phyloP scores from a whole-genome alignment of 2,329 filamentous ascomycete genomes.

The Pestalotiopsis sp. region DNA sequence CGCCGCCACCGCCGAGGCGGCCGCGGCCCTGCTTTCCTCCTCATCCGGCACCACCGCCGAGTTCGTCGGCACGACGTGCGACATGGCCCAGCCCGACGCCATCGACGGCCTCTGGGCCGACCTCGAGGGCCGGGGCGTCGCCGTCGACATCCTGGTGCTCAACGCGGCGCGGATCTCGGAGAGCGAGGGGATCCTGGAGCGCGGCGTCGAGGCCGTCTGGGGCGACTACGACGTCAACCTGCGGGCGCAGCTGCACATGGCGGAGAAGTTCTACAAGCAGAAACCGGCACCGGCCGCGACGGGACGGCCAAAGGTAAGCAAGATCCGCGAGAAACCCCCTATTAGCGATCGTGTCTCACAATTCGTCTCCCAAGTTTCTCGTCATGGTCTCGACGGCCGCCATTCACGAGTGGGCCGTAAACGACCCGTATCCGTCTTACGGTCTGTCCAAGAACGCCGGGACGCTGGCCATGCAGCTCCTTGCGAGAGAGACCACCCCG shows the following conservation, averaged over 20 bases:
- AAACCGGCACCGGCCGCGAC: not conserved
- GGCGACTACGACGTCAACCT: constrained; percentile 30
- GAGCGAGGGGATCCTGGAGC: constrained; percentile 24
- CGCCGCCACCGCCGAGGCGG: constrained; percentile 31
- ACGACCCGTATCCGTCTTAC: constrained; percentile 29
- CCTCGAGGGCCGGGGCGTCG: constrained; percentile 20
- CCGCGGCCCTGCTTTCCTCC: constrained; percentile 20
- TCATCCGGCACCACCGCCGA: constrained; percentile 15
- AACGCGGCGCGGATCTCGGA: constrained; percentile 27
- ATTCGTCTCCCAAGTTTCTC: constrained; percentile 25
- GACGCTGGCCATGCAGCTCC: constrained; percentile 37
- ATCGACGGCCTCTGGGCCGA: constrained; percentile 34
- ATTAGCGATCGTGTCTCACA: not conserved
- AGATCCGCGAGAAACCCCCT: no score
- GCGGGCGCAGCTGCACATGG: constrained; percentile 31
- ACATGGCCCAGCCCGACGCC: constrained; percentile 26
- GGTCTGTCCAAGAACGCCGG: constrained; percentile 40
- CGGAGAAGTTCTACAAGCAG: constrained; percentile 38
- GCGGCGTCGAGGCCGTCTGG: constrained; percentile 27
- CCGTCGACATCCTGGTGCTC: constrained; percentile 37
- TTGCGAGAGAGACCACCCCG: constrained; percentile 36
- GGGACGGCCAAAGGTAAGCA: not conserved
- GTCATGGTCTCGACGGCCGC: constrained; percentile 32
- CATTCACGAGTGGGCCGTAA: constrained; percentile 30
- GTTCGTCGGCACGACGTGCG: constrained; percentile 23